Conservation (phyloP, 140 eudicot genomes). For the Erigeron philadelphicus region DNA sequence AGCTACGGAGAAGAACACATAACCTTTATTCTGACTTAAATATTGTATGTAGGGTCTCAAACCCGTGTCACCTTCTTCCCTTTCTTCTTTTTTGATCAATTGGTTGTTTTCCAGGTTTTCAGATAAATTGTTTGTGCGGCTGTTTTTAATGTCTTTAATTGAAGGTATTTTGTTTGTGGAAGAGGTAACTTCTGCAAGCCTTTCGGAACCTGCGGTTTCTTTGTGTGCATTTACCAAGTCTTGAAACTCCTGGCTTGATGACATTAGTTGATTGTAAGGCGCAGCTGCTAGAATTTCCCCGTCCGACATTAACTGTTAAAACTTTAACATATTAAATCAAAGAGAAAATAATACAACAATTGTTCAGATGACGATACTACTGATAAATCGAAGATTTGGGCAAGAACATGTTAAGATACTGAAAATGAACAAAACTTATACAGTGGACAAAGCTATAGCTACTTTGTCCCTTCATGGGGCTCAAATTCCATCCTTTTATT, state of each 20-base stretch:
- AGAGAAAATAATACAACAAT: constrained; percentile 3
- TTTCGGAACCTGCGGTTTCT: constrained; percentile 82
- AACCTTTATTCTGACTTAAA: constrained; percentile 67
- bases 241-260: constrained; percentile 65
- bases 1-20: constrained; percentile 48
- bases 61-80: constrained; percentile 86
- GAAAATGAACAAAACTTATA: too few relatives aligned
- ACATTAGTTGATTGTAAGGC: constrained; percentile 61
- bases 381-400: not conserved
- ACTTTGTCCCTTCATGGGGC: too few relatives aligned
- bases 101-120: constrained; percentile 44
- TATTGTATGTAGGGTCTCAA: constrained; percentile 69
- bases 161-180: constrained; percentile 32
- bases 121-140: constrained; percentile 26
- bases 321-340: constrained; percentile 16
- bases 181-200: constrained; percentile 48
- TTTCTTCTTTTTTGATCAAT: constrained; percentile 82
- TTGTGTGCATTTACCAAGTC: constrained; percentile 83
- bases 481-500: too few relatives aligned
- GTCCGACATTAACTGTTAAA: constrained; percentile 79
- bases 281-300: constrained; percentile 74
- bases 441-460: too few relatives aligned
- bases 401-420: not conserved
- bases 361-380: not conserved
- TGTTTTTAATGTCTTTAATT: constrained; percentile 37